Evolutionary conservation across 257 asterid species (phyloP).

Genomic region (Orobanche coerulescens): DNA sequence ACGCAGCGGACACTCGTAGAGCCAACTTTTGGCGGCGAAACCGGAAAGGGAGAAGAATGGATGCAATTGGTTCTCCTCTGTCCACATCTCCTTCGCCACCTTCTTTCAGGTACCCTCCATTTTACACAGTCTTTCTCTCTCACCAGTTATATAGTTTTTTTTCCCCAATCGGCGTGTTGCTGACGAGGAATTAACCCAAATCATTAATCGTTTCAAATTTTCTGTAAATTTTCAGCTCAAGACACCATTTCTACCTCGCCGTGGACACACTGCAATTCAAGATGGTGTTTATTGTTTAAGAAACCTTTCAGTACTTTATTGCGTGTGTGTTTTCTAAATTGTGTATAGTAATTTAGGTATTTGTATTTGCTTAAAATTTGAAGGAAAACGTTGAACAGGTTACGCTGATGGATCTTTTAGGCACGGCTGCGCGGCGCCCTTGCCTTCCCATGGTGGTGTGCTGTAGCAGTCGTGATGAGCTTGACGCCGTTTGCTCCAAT

Average conservation of each 20-base stretch:
- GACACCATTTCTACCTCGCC: slow-evolving; percentile 88
- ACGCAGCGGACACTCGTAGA: not conserved
- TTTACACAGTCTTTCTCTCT: not conserved
- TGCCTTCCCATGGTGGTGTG: slow-evolving; percentile 69
- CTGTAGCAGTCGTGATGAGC: slow-evolving; percentile 86
- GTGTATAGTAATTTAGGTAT: not conserved
- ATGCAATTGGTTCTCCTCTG: slow-evolving; percentile 38
- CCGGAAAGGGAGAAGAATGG: slow-evolving; percentile 34
- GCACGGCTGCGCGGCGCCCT: slow-evolving; percentile 70
- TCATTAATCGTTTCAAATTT: not conserved
- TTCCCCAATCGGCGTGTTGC: not conserved
- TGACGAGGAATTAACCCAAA: not conserved
- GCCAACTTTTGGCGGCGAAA: slow-evolving; percentile 6
- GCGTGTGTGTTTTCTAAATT: slow-evolving; percentile 10
- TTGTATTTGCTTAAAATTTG: slow-evolving; percentile 13
- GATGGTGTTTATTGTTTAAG: slow-evolving; percentile 50
- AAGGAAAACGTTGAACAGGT: slow-evolving; percentile 32
- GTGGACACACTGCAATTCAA: slow-evolving; percentile 81
- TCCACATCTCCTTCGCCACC: slow-evolving; percentile 54
- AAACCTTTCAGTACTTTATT: not conserved
- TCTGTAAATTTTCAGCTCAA: slow-evolving; percentile 39
- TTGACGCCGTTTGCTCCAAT: slow-evolving; percentile 64
- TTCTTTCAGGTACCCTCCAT: slow-evolving; percentile 37
- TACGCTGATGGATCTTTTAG: slow-evolving; percentile 60
- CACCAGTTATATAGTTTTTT: not conserved